phyloP scores from a whole-genome alignment of 208 protist genomes.

The Wallacemonas sp. region DNA sequence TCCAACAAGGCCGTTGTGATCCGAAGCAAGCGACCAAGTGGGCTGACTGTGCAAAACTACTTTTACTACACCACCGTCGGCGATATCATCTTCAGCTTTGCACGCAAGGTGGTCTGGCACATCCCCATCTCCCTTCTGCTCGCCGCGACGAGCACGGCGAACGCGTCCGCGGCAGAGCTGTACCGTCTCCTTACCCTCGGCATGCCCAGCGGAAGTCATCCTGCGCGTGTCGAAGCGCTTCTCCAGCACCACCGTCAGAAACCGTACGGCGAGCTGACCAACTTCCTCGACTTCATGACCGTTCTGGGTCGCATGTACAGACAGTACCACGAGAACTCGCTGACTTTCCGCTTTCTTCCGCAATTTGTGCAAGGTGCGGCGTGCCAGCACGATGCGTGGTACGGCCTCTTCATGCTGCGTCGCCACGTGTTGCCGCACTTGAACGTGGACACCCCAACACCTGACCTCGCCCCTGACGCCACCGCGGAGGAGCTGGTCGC shows the following conservation, averaged over 20 bases:
- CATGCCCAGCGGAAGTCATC: slow-evolving; percentile 50
- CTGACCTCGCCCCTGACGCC: slow-evolving; percentile 58
- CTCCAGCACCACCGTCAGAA: slow-evolving; percentile 87
- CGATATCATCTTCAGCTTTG: slow-evolving; percentile 87
- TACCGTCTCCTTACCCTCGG: slow-evolving; percentile 71
- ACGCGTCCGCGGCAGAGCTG: slow-evolving; percentile 55
- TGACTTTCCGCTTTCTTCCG: slow-evolving; percentile 76
- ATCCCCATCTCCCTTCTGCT: slow-evolving; percentile 80
- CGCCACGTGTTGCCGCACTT: slow-evolving; percentile 89
- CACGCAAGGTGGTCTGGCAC: slow-evolving; percentile 85
- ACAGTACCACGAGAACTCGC: slow-evolving; percentile 66
- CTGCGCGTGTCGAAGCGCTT: slow-evolving; percentile 79
- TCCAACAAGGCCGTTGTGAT: slow-evolving; percentile 95
- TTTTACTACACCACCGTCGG: slow-evolving; percentile 97
- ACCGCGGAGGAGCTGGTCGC: slow-evolving; percentile 36
- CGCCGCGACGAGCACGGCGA: slow-evolving; percentile 58
- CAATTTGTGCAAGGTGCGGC: slow-evolving; percentile 61
- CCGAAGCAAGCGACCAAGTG: slow-evolving; percentile 94
- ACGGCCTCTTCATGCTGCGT: slow-evolving; percentile 88
- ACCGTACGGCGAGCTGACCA: slow-evolving; percentile 69
- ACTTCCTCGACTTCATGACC: slow-evolving; percentile 77
- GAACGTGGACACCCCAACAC: slow-evolving; percentile 64
- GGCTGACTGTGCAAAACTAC: slow-evolving; percentile 92
- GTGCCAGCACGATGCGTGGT: slow-evolving; percentile 90
- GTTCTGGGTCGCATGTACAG: slow-evolving; percentile 85